These are phyloP conservation scores for Nemania serpens DNA, from an alignment of 2,329 filamentous ascomycete species.

Conservation along the genomic window DNA sequence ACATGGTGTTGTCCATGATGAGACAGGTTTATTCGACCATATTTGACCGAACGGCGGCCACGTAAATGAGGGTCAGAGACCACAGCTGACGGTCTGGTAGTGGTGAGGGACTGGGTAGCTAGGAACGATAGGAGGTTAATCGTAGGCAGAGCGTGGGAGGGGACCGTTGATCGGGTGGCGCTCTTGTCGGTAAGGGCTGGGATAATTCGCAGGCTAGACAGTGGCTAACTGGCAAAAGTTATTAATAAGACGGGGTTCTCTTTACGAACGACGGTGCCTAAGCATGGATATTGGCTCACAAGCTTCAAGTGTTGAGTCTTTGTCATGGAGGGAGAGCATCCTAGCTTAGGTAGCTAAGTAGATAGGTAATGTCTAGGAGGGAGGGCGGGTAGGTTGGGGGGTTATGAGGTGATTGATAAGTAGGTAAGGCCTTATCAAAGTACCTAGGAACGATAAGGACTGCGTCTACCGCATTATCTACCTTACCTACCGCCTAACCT, in stretches of 20 bases:
- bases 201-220: not conserved
- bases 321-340: constrained; percentile 3
- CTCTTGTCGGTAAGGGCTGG: constrained; percentile 10
- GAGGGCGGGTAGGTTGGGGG: no score
- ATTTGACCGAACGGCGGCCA: constrained; percentile 14
- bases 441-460: no score
- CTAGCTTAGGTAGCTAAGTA: no score
- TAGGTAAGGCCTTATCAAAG: no score
- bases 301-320: not conserved
- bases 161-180: constrained; percentile 3
- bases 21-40: constrained; percentile 30
- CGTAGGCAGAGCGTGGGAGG: not conserved
- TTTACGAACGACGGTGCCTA: not conserved
- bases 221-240: not conserved
- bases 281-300: not conserved
- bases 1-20: constrained; percentile 59
- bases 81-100: not conserved
- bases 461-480: no score
- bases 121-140: no score
- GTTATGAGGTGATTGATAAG: no score
- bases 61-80: not conserved
- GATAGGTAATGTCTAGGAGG: no score
- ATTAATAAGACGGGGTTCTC: not conserved
- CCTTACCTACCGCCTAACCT: no score
- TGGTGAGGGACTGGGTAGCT: not conserved